Evolutionary conservation across 2,329 filamentous ascomycete species (phyloP).

Genomic region (Aspergillus viridinutans): DNA sequence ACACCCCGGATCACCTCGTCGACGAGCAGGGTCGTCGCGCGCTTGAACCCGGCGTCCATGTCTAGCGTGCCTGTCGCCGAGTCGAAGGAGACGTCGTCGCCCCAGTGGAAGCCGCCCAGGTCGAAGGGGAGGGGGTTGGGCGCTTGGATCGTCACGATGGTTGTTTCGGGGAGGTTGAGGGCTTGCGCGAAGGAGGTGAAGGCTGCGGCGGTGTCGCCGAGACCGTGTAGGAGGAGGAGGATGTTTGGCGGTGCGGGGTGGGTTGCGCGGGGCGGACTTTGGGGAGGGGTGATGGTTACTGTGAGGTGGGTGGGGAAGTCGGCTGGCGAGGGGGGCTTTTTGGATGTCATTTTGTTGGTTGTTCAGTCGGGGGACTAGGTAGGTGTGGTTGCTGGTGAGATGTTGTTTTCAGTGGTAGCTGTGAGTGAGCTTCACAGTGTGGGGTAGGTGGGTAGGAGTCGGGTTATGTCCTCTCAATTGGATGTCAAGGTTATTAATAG

Average conservation of each 20-base stretch:
- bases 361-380: neutral
- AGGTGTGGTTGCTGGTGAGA: neutral
- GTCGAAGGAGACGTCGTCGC: conserved; percentile 60
- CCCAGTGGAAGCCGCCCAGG: conserved; percentile 66
- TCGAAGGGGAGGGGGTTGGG: conserved; percentile 65
- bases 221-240: conserved; percentile 76
- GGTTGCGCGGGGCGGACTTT: conserved; percentile 44
- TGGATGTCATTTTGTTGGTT: conserved; percentile 24
- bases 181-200: conserved; percentile 67
- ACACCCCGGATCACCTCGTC: conserved; percentile 50
- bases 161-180: conserved; percentile 71
- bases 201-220: conserved; percentile 68
- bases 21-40: conserved; percentile 46
- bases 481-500: too few relatives aligned
- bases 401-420: neutral
- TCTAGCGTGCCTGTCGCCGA: conserved; percentile 52
- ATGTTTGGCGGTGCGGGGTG: conserved; percentile 59
- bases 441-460: too few relatives aligned
- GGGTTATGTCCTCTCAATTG: too few relatives aligned
- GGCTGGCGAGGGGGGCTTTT: conserved; percentile 35
- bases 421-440: too few relatives aligned
- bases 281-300: conserved; percentile 35
- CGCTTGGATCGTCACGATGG: conserved; percentile 69
- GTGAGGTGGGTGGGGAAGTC: conserved; percentile 46
- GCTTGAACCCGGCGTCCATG: conserved; percentile 58